Evolutionary conservation across 768 basidiomycete species (phyloP).

Genomic region (Phanerochaete carnosa): DNA sequence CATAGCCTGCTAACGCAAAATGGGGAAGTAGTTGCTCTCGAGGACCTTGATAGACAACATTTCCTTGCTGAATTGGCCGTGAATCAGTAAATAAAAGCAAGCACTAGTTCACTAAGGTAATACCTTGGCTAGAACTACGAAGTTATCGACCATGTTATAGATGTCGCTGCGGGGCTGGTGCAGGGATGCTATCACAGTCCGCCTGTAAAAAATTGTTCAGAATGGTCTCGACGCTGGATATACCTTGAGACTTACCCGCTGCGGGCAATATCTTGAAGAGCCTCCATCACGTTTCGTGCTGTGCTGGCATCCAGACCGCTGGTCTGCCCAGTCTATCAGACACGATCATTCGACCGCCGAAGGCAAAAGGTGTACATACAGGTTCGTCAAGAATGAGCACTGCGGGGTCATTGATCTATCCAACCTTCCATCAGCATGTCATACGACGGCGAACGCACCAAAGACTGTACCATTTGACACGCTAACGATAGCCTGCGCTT

Average conservation of each 20-base stretch:
- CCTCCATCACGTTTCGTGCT: slow-evolving; percentile 42
- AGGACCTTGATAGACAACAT: slow-evolving; percentile 21
- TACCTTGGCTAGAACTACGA: slow-evolving; percentile 22
- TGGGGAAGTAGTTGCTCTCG: slow-evolving; percentile 28
- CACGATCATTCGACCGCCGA: background rate
- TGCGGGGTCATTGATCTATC: slow-evolving; percentile 11
- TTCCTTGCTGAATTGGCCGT: slow-evolving; percentile 12
- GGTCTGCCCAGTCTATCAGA: background rate
- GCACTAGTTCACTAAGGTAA: background rate
- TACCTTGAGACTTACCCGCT: slow-evolving; percentile 7
- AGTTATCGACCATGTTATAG: slow-evolving; percentile 22
- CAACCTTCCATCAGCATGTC: background rate
- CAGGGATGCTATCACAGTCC: slow-evolving; percentile 36
- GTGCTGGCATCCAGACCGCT: slow-evolving; percentile 42
- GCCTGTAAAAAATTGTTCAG: slow-evolving; percentile 33
- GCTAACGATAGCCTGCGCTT: slow-evolving; percentile 43
- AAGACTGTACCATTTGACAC: slow-evolving; percentile 37
- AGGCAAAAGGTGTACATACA: background rate
- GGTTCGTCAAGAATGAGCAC: slow-evolving; percentile 11
- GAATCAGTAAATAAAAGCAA: background rate
- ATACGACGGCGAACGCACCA: slow-evolving; percentile 36
- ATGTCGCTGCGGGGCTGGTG: slow-evolving; percentile 31
- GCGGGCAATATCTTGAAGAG: slow-evolving; percentile 27
- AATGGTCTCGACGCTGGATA: background rate
- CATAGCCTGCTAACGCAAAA: slow-evolving; percentile 32